Base-by-base conservation (phyloP, 768 basidiomycete species). In the Amyloporia xantha region DNA sequence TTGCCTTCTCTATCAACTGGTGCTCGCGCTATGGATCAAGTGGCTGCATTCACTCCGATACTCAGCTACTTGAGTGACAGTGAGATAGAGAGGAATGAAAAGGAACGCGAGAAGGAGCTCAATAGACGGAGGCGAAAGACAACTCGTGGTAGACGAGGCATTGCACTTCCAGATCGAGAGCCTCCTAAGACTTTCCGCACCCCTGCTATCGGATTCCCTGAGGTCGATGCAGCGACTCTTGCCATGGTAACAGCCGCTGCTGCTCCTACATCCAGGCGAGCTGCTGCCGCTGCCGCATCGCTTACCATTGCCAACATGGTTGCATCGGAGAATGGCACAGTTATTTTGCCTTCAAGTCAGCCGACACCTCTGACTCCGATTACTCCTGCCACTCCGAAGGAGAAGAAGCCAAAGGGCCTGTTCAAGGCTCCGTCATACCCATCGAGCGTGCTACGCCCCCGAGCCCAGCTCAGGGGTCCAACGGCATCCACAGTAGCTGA, bases 81-180 rank as follows among this genome's bases (percentile, higher is more conserved):
- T 52, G 94, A 97, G 53, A 77, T 97, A 50, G 91, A 93, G 55
- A 73, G 83, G 48, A 84, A 80, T 55, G 95, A 99, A 65, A 87
- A 86, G 62, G 93, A 96, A 53, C 79, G 92, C 51, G 96, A 99
- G 65, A 92, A 93, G 69, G 93, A 97, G 56, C 75, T 86, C 56
- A 87, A 81, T 56, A 86, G 85, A 62, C 83, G 92, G 52, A 73
- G 90, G 40, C 87, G 91, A 61, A 82, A 89, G 44, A 85, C 88
- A 58, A 91, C 87, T 1, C 79, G 96, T 28, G 84, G 85, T 3
- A 72, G 86, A 47, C 72, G 88, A 25, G 91, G 91, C 12, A 75
- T 92, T 49, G 80, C 79, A 2, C 71, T 98, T 21, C 94, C 96
- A 0, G 96, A 99, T 62, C 83, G 95, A 38, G 95, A 99, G 51